A percentile compares a stretch with the other conserved stretches of the same genome.
Conservation (phyloP, 2,329 filamentous ascomycete genomes). For the Claviceps africana region DNA sequence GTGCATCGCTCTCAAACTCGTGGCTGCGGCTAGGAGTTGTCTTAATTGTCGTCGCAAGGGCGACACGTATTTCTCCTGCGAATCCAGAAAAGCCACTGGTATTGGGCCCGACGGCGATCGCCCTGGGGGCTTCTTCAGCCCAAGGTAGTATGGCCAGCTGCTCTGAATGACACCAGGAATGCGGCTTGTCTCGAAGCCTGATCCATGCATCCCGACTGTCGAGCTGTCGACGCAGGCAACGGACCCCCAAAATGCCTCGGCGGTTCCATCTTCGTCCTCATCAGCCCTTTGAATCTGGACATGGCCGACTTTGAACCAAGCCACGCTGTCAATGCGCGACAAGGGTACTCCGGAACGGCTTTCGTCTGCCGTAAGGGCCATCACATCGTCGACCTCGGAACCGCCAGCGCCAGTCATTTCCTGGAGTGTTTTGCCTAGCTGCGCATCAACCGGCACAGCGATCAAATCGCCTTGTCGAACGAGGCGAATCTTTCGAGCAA, state of each 20-base stretch:
- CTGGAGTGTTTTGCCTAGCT: slow-evolving; percentile 67
- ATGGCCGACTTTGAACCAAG: slow-evolving; percentile 85
- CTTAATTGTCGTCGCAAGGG: slow-evolving; percentile 58
- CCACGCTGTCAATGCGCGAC: slow-evolving; percentile 45
- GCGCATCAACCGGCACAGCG: slow-evolving; percentile 76
- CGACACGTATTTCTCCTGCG: slow-evolving; percentile 36
- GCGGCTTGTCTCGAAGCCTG: slow-evolving; percentile 71
- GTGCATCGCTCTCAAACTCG: slow-evolving; percentile 73
- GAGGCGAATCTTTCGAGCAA: slow-evolving; percentile 68
- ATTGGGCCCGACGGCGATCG: slow-evolving; percentile 26
- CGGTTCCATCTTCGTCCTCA: slow-evolving; percentile 43
- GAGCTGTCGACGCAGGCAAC: slow-evolving; percentile 75
- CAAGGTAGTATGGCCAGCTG: slow-evolving; percentile 83
- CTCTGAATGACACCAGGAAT: slow-evolving; percentile 64
- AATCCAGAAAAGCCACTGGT: slow-evolving; percentile 29
- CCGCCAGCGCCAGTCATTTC: slow-evolving; percentile 48
- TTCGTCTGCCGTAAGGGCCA: slow-evolving; percentile 34
- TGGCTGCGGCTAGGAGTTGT: slow-evolving; percentile 77
- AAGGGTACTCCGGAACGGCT: slow-evolving; percentile 13
- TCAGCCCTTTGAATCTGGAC: slow-evolving; percentile 44
- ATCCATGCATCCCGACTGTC: slow-evolving; percentile 80
- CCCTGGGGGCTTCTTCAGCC: slow-evolving; percentile 50
- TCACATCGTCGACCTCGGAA: slow-evolving; percentile 57
- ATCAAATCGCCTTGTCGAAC: slow-evolving; percentile 80
- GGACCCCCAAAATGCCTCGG: slow-evolving; percentile 67